A percentile compares a stretch with the other conserved stretches of the same genome.
Conservation (phyloP, 2,329 filamentous ascomycete species). For the Coniochaeta prunicola region DNA sequence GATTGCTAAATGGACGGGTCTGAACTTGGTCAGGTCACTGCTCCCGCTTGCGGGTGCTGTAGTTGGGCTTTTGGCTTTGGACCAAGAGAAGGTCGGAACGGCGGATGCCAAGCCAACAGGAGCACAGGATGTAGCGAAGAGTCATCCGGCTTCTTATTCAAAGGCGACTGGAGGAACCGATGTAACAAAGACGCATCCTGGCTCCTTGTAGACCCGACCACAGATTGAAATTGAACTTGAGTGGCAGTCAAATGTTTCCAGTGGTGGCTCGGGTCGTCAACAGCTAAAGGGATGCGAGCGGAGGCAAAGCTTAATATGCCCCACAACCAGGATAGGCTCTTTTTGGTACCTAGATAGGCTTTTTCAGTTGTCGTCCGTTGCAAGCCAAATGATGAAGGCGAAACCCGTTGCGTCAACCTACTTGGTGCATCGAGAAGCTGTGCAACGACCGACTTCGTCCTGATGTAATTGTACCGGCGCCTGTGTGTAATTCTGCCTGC, state of each 20-base stretch:
- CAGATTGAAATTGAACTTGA: no score
- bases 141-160: background rate
- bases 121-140: conserved; percentile 6
- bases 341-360: no score
- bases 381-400: no score
- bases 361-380: no score
- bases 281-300: no score
- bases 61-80: conserved; percentile 20
- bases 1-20: conserved; percentile 17
- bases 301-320: no score
- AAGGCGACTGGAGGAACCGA: background rate
- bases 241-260: no score
- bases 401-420: no score
- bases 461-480: background rate
- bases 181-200: background rate
- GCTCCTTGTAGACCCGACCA: background rate
- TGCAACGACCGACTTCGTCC: no score
- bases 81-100: conserved; percentile 6
- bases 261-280: no score
- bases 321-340: no score
- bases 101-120: conserved; percentile 1
- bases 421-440: no score
- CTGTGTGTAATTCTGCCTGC: background rate
- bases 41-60: conserved; percentile 20
- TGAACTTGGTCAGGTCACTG: conserved; percentile 17